Evolutionary conservation across 2,329 filamentous ascomycete genomes (phyloP).

Genomic region (Fonsecaea nubica): DNA sequence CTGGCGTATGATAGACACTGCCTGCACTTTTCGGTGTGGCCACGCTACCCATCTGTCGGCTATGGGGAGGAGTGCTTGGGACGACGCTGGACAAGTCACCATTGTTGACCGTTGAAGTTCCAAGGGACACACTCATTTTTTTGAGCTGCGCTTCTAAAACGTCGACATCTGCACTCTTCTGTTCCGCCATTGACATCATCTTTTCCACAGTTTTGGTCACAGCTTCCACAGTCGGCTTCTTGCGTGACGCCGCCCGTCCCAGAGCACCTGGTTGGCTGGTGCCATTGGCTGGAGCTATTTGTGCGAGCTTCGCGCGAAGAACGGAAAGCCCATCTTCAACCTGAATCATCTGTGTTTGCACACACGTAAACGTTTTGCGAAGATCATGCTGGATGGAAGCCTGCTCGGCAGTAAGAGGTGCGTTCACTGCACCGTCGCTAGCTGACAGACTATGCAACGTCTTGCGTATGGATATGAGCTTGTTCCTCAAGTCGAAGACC

Average conservation of each 20-base stretch:
- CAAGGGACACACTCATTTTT: slow-evolving; percentile 63
- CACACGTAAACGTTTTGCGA: slow-evolving; percentile 73
- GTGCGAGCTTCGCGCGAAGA: slow-evolving; percentile 77
- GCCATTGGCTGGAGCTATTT: slow-evolving; percentile 58
- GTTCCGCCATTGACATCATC: slow-evolving; percentile 91
- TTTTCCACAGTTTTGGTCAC: slow-evolving; percentile 90
- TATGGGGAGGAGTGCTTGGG: slow-evolving; percentile 28
- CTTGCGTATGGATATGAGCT: slow-evolving; percentile 78
- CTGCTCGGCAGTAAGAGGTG: slow-evolving; percentile 85
- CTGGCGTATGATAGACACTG: slow-evolving; percentile 41
- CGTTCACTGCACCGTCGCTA: slow-evolving; percentile 69
- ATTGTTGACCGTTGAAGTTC: slow-evolving; percentile 24
- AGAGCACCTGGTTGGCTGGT: slow-evolving; percentile 50
- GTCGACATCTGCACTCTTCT: slow-evolving; percentile 87
- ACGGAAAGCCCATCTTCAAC: slow-evolving; percentile 80
- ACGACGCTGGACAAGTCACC: slow-evolving; percentile 25
- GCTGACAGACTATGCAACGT: slow-evolving; percentile 74
- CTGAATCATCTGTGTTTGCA: slow-evolving; percentile 76
- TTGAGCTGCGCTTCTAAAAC: slow-evolving; percentile 86
- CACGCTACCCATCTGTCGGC: slow-evolving; percentile 22
- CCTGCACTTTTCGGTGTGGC: slow-evolving; percentile 36
- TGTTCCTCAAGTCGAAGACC: slow-evolving; percentile 72
- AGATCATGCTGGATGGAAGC: slow-evolving; percentile 82
- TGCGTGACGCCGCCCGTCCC: slow-evolving; percentile 46
- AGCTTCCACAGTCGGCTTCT: slow-evolving; percentile 84